Evolutionary conservation across 2,329 filamentous ascomycete species (phyloP), one percentile per base, ranked within the genome.

Genomic region (Aureobasidium leucospermi): DNA sequence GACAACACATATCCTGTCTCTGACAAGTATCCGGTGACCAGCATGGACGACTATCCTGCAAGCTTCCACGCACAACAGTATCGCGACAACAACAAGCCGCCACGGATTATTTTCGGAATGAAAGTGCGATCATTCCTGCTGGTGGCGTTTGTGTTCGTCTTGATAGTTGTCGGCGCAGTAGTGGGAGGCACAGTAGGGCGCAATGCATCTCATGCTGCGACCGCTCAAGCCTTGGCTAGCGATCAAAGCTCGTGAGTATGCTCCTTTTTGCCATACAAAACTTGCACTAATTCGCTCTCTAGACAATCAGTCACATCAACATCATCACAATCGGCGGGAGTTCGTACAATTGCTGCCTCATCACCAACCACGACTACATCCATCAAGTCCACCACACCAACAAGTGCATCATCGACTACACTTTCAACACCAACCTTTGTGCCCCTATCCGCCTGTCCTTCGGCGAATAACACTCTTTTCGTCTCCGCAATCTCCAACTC

Each of bases 71-170:
- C 63, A 32, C 69, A 68, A 58, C 65, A 66, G 45, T 53, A 59
- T 34, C 64, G 65, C 42, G 63, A 64, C 31, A 64, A 66, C 64
- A 68, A 67, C 61, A 65, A 65, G 41, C 70, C 71, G 57, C 71
- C 71, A 23, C 63, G 68, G n/a, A 73, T 73, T 64, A 72, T 73
- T 60, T 73, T 72, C 63, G 71, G 71, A 15, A 73, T 73, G 71
- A 72, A 72, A 58, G 62, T 72, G 34, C 62, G 65, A 36, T 72
- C 69, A 0, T 73, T 73, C 58, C 58, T 71, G 61, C 23, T 72
- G 7, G 71, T 73, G 2, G 66, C 68, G 13, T 41, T 65, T 28
- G 61, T 71, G 15, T 68, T 73, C 61, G 59, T 66, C 2, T 61
- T 68, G 34, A 63, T 73, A 23, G 62, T 72, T 1, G 66, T 72